Evolutionary conservation across 176 grass and related monocot genomes (phyloP).

Genomic region (Oryza meridionalis): DNA sequence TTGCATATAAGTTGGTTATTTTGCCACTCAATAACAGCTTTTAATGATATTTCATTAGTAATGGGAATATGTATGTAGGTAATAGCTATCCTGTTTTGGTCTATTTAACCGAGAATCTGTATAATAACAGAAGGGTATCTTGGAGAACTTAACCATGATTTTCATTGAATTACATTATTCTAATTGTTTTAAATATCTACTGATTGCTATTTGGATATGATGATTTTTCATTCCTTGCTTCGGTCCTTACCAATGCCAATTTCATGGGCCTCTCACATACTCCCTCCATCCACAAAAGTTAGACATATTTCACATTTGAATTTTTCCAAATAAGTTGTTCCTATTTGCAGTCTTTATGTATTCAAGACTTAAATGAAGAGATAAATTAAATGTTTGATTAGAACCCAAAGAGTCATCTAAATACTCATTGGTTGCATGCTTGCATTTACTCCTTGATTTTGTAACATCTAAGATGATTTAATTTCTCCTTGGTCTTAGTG

Average conservation of each 20-base stretch:
- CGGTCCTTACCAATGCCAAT: background rate
- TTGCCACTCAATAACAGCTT: background rate
- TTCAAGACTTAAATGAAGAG: too few species aligned
- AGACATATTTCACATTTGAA: too few species aligned
- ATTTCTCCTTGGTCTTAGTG: too few species aligned
- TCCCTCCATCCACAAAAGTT: too few species aligned
- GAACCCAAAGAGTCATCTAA: too few species aligned
- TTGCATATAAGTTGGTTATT: background rate
- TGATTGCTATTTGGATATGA: background rate
- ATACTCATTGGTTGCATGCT: too few species aligned
- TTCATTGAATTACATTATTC: too few species aligned
- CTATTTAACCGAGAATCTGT: constrained; percentile 2
- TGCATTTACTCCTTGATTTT: too few species aligned
- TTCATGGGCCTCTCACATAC: constrained; percentile 1
- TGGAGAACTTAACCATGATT: background rate
- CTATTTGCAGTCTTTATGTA: too few species aligned
- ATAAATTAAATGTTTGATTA: too few species aligned
- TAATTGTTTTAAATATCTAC: constrained; percentile 4
- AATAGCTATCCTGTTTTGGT: background rate
- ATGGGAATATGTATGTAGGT: background rate
- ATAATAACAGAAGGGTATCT: constrained; percentile 10
- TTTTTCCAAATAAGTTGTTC: too few species aligned
- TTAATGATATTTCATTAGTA: background rate
- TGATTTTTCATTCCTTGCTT: constrained; percentile 1
- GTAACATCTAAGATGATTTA: too few species aligned